Evolutionary conservation across 371 early-diverging fungal genomes (phyloP), one percentile per base, ranked within the genome.

Genomic region (Apophysomyces trapeziformis): DNA sequence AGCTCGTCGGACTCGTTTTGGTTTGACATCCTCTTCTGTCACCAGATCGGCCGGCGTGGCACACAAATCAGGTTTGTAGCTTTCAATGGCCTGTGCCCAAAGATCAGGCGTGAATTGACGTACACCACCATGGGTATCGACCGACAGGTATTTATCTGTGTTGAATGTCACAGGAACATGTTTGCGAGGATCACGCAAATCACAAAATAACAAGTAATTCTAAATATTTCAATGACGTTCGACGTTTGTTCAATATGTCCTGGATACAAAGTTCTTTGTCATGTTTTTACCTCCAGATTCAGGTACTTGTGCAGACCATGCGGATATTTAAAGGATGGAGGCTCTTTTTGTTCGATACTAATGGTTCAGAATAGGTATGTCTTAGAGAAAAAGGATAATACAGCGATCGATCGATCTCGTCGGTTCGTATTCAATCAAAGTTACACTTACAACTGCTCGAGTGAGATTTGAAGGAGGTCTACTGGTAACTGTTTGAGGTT

Each of bases 91-190:
- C 43, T 83, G 68, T 11, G 73, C 68, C 81, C 85, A 89, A 5
- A 83, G 61, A 32, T 80, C 87, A 5, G 83, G 67, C 0, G 88
- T 85, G 37, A 89, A 65, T 59, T 82, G 76, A 47, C 89, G 83
- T 0, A 88, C 80, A 38, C 93, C 93, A 38, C 88, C 89, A 45
- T 82, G 84, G 1, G 92, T 87, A 58, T 83, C 82, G 13, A 91
- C 85, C 5, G 86, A 85, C 59, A 92, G 81, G 66, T 79, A 82
- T 63, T 87, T 86, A 46, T 90, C 90, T 26, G 88, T 80, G 39
- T 89, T 86, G 72, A 77, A 73, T 6, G 87, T 73, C 7, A 79
- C 68, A 7, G 86, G 80, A 12, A 61, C 60, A 13, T 78, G 54
- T 11, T 76, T 73, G 2, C 79, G 73, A 2, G 92, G 83, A 68